These are phyloP conservation scores for Penicillium sp. DNA, from an alignment of 2,329 filamentous ascomycete genomes.

Conservation along the genomic window DNA sequence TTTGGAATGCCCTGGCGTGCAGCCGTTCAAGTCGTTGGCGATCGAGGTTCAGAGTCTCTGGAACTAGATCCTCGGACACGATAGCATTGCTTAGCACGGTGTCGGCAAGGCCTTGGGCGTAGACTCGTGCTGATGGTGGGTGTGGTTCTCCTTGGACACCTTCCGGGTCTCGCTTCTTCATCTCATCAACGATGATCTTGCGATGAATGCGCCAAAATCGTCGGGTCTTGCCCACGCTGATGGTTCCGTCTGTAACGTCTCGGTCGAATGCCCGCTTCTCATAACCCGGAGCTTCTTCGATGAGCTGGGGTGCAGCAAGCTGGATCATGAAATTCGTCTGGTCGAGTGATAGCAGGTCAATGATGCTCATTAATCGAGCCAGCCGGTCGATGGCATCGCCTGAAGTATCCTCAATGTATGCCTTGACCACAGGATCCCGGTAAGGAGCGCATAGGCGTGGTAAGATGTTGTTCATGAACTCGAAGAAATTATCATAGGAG, in stretches of 20 bases:
- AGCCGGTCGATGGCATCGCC: constrained; percentile 63
- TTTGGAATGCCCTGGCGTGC: constrained; percentile 55
- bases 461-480: constrained; percentile 62
- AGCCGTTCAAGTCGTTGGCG: constrained; percentile 53
- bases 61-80: constrained; percentile 54
- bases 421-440: constrained; percentile 59
- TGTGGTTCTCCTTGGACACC: constrained; percentile 36
- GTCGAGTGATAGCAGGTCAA: constrained; percentile 63
- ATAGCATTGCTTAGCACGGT: constrained; percentile 56
- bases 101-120: constrained; percentile 61
- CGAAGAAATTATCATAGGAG: constrained; percentile 64
- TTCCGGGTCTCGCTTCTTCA: constrained; percentile 49
- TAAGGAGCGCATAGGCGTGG: constrained; percentile 66
- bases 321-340: constrained; percentile 66
- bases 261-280: constrained; percentile 60
- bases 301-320: constrained; percentile 59
- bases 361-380: constrained; percentile 61
- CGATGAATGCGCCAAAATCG: constrained; percentile 54
- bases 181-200: constrained; percentile 48
- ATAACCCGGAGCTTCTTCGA: constrained; percentile 62
- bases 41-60: constrained; percentile 62
- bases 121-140: constrained; percentile 48
- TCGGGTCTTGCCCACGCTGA: constrained; percentile 54
- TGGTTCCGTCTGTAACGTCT: constrained; percentile 53
- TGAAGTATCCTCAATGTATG: constrained; percentile 52